These are phyloP conservation scores for Apophysomyces sp. DNA, from an alignment of 371 early-diverging fungal genomes.

Conservation along the genomic window DNA sequence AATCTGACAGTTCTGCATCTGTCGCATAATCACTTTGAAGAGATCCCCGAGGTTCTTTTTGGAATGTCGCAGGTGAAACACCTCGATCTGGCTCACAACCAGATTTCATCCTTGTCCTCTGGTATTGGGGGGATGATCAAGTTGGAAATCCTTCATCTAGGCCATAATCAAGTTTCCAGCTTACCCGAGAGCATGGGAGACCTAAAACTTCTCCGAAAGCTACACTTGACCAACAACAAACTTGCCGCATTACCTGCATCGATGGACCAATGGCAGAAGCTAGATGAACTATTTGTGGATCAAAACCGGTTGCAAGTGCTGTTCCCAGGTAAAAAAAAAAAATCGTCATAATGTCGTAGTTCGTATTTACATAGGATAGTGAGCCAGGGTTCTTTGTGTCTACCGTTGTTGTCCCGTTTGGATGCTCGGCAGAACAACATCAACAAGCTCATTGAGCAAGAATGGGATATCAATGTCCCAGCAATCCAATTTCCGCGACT, in stretches of 20 bases:
- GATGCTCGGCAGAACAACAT: conserved; percentile 59
- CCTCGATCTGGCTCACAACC: conserved; percentile 52
- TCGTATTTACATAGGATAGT: conserved; percentile 9
- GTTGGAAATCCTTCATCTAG: conserved; percentile 61
- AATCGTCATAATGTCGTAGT: background rate
- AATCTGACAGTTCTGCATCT: conserved; percentile 46
- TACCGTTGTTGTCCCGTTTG: conserved; percentile 47
- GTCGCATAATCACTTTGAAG: conserved; percentile 47
- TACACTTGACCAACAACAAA: conserved; percentile 57
- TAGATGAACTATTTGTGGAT: conserved; percentile 51
- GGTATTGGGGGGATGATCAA: conserved; percentile 25
- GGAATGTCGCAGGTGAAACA: conserved; percentile 42
- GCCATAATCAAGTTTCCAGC: conserved; percentile 56
- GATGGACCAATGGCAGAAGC: conserved; percentile 28
- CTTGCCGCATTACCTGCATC: conserved; percentile 46
- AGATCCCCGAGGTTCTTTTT: conserved; percentile 45
- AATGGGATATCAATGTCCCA: background rate
- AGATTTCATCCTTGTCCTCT: conserved; percentile 30
- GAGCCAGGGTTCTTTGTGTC: conserved; percentile 15
- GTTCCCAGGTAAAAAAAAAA: conserved; percentile 24
- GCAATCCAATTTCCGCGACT: conserved; percentile 46
- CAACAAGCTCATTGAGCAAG: conserved; percentile 18
- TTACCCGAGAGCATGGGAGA: conserved; percentile 52
- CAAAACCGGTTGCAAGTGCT: conserved; percentile 43
- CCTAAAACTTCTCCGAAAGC: conserved; percentile 49